Base-by-base conservation (phyloP, 306 rosid genomes). In the Fagus crenata region DNA sequence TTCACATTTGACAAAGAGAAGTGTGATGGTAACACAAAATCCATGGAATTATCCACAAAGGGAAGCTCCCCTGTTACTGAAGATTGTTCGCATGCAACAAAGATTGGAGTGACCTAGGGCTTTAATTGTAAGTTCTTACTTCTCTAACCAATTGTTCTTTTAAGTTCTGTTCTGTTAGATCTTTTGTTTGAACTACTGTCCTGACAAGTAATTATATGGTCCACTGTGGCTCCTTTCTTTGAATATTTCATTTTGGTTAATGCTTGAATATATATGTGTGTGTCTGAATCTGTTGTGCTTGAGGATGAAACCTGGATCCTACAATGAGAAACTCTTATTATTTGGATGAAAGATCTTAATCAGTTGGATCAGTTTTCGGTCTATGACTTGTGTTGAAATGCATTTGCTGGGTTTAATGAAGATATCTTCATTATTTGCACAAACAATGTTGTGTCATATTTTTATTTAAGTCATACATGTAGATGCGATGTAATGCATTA, bases 1-100 rank as follows among this genome's bases (percentile, higher is more conserved):
- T 89, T 95, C 77, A 77, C 91, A 17, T 91, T 87, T 86, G 97
- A 89, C 67, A 65, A 86, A 76, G 98, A 89, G 82, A 86, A 78
- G 82, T 72, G 68, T 70, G 89, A 83, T 35, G 87, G 72, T 81
- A 79, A 63, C 67, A 46, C 81, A 74, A 86, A 78, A 70, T n/a
- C 79, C 4, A 17, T 54, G 72, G 89, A 80, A 76, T 64, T 82
- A 49, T 71, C 91, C 81, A 72, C 84, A 31, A 84, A 83, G 67
- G 81, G 81, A 53, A 75, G 71, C 79, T 78, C 83, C 69, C 43
- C 74, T 42, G 77, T 80, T 37, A 39, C 88, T 40, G 85, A 81
- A 82, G 92, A 87, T 83, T 71, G 86, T 78, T 80, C 82, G 8
- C 89, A 78, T 73, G 86, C 86, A 78, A 80, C 80, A 68, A 86